Percentiles rank a stretch among this genome's conserved stretches.
Evolutionary conservation across 2,329 filamentous ascomycete genomes (phyloP).

Genomic region (Xylariaceae sp.): DNA sequence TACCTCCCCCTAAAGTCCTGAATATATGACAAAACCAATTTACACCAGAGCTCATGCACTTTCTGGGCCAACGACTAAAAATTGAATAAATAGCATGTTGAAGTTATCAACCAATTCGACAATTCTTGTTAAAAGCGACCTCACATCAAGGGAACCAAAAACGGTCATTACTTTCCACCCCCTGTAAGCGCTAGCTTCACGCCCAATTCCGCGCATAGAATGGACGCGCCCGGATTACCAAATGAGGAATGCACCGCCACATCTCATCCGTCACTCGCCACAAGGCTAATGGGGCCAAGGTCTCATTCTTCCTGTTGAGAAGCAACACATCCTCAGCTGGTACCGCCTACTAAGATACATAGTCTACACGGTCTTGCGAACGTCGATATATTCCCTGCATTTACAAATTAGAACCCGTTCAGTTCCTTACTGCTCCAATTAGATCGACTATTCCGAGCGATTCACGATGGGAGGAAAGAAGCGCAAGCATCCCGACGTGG

Average conservation of each 20-base stretch:
- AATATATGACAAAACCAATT: too few species aligned
- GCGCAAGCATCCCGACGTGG: slow-evolving; percentile 76
- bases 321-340: not conserved
- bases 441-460: not conserved
- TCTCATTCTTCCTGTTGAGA: not conserved
- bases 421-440: not conserved
- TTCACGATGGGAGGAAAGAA: slow-evolving; percentile 79
- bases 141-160: too few species aligned
- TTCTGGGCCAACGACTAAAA: too few species aligned
- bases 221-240: too few species aligned
- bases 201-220: too few species aligned
- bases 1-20: too few species aligned
- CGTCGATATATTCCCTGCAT: not conserved
- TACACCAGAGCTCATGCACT: too few species aligned
- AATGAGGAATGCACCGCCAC: not conserved
- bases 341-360: not conserved
- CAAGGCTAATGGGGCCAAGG: not conserved
- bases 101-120: too few species aligned
- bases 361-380: not conserved
- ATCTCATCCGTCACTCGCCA: not conserved
- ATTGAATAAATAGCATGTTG: too few species aligned
- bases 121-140: too few species aligned
- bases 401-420: not conserved
- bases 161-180: too few species aligned
- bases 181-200: too few species aligned